Conservation (phyloP, 2,329 filamentous ascomycete species). For the Didymella exigua region DNA sequence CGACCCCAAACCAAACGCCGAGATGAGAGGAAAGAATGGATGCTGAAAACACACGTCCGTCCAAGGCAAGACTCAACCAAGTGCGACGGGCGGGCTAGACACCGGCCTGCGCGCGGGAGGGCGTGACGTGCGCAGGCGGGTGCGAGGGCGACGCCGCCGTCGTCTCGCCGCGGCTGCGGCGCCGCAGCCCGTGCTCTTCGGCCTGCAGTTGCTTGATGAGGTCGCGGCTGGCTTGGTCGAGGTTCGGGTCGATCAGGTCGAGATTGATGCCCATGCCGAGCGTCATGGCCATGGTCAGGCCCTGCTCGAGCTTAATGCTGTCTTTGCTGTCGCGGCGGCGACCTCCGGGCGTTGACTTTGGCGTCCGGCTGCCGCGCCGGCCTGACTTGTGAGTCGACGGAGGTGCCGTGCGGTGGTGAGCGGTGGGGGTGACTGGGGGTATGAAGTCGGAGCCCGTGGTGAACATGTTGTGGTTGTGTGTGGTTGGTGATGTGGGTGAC, state of each 20-base stretch:
- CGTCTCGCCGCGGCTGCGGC: conserved; percentile 26
- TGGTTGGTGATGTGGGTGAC: conserved; percentile 23
- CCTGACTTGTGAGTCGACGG: conserved; percentile 28
- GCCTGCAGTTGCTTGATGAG: conserved; percentile 40
- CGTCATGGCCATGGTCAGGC: conserved; percentile 21
- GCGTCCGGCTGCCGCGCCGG: conserved; percentile 34
- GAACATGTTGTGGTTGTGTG: conserved; percentile 30
- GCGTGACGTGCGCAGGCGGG: conserved; percentile 7
- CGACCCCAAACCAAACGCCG: conserved; percentile 1
- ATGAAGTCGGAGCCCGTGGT: conserved; percentile 32
- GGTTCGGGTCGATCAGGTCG: conserved; percentile 32
- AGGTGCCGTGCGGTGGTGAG: conserved; percentile 13
- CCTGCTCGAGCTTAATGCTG: conserved; percentile 35
- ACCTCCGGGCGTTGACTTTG: conserved; percentile 36
- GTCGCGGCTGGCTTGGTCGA: conserved; percentile 34
- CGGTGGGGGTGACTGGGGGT: conserved; percentile 20
- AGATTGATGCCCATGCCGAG: conserved; percentile 26
- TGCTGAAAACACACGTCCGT: neutral
- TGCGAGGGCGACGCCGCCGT: conserved; percentile 4
- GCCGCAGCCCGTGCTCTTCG: conserved; percentile 39
- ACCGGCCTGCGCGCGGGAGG: conserved; percentile 4
- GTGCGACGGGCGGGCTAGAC: too few species aligned
- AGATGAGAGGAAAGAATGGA: neutral
- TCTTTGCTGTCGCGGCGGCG: conserved; percentile 33
- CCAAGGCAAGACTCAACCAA: neutral